A percentile compares a stretch with the other conserved stretches of the same genome.
Evolutionary conservation across 768 basidiomycete genomes (phyloP).

Genomic region (Antrodiella citrinella): DNA sequence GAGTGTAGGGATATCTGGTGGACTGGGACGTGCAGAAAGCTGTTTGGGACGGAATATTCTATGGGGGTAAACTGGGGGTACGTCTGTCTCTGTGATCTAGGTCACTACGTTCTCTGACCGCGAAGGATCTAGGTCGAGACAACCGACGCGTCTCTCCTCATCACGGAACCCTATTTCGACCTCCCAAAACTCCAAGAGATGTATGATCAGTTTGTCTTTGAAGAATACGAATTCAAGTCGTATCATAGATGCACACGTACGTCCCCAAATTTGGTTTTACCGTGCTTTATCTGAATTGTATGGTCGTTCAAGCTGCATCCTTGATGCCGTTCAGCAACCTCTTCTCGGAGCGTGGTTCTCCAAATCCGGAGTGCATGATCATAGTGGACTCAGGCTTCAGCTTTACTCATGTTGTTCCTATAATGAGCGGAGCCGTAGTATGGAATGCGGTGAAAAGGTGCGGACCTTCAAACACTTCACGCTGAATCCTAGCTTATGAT

Average conservation of each 20-base stretch:
- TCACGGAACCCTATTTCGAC: constrained; percentile 95
- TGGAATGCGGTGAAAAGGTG: constrained; percentile 82
- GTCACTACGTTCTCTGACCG: neutral
- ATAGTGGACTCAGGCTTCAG: constrained; percentile 91
- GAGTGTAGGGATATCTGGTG: constrained; percentile 73
- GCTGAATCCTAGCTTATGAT: constrained; percentile 4
- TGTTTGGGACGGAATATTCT: constrained; percentile 89
- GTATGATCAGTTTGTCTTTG: constrained; percentile 93
- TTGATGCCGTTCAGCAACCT: constrained; percentile 67
- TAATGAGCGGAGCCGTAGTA: constrained; percentile 64
- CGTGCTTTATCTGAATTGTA: constrained; percentile 3
- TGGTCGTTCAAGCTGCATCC: constrained; percentile 69
- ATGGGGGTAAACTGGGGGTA: constrained; percentile 60
- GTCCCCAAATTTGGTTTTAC: no score
- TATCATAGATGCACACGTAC: constrained; percentile 77
- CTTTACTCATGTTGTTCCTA: constrained; percentile 86
- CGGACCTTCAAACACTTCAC: constrained; percentile 9
- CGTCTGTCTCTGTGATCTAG: constrained; percentile 12
- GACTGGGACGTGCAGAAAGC: constrained; percentile 96
- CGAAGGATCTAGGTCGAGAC: constrained; percentile 53
- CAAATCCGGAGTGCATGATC: constrained; percentile 70
- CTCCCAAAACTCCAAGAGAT: constrained; percentile 85
- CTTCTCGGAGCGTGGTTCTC: constrained; percentile 41
- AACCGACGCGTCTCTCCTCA: constrained; percentile 61
- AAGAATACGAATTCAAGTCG: constrained; percentile 89